Evolutionary conservation across 139 green algal species (phyloP), one percentile per base, ranked within the genome.

Genomic region (Tetraselmis chui): DNA sequence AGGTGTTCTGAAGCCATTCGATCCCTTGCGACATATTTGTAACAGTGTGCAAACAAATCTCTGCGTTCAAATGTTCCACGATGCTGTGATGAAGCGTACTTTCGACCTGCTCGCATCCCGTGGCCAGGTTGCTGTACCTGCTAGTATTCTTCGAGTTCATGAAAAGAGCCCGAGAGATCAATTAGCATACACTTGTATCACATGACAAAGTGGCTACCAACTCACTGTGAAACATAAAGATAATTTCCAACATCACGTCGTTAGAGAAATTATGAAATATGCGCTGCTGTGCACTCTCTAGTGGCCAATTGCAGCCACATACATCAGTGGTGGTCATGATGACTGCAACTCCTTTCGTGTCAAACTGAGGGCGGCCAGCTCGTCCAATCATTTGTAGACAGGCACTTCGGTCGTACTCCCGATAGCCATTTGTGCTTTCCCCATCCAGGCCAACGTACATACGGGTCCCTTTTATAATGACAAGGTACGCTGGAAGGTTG

Each of bases 401-500:
- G 31, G 87, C 89, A 79, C 85, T 94, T 23, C 89, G 81, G 75
- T 97, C 93, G 81, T 98, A 98, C 86, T 98, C 95, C 58, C 89
- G 82, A 82, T 98, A 98, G 0, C 94, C 91, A 45, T 79, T 28
- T 0, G 59, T 77, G 25, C 81, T 81, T 23, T 82, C 79, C 1
- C n/a, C 74, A 26, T 89, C 84, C 18, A 75, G 79, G 29, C 80
- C 86, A 28, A 81, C 29, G 78, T 89, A 93, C n/a, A 90, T 88
- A 29, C 89, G 78, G 0, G 94, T 97, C 30, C 93, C 94, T 82
- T 97, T 96, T 30, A 98, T 85, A 0, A 98, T 86, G 26, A 98
- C 95, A 78, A 98, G 91, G 83, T 97, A 92, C 1, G 95, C 95
- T 24, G 95, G 95, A 78, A 98, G 90, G 84, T 98, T 98, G 25